Base-by-base conservation (phyloP, 805 yeast species). In the Hanseniaspora jakobsenii region DNA sequence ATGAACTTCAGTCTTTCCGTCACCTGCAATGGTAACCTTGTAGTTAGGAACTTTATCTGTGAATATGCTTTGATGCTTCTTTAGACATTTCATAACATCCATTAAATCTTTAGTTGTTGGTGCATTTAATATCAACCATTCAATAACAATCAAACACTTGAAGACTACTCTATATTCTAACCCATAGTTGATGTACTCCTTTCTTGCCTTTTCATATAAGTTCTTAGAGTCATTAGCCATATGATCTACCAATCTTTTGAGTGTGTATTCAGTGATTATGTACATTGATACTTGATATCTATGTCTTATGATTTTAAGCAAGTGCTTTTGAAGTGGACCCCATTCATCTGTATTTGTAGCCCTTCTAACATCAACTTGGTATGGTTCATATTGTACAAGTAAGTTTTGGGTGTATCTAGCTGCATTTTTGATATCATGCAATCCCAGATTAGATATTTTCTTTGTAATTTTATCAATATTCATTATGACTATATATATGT, bases 321-420 rank as follows among this genome's bases (percentile, higher is more conserved):
- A 53, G 48, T 70, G 71, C 32, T 62, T 59, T 4, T 68, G 58
- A 0, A 73, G 65, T 3, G 75, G 75, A 2, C 75, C 75, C 75
- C 75, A 71, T 5, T 68, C 53, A 51, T 71, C 75, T 4, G 72
- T 70, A 40, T 69, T 71, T 13, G 74, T 70, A 6, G 72, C 66
- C 44, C 66, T 66, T 40, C 72, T 56, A 3, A 70, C 59, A 49
- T 60, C 63, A 3, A 59, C 54, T 46, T 61, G 66, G 45, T 60
- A 60, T 2, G 67, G 61, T 37, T 60, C 62, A 37, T 62, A 60
- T 44, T 63, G 63, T 12, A 64, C 60, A 21, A 64, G 52, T 36
- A 63, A 54, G 49, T 64, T 64, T 48, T 65, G 69, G 2, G 66
- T 64, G 39, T 55, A 56, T 35, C 69, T 53, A 1, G 66, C 67